These are phyloP conservation scores for Acanthamoeba castellanii DNA, from an alignment of 208 protist species.

Conservation along the genomic window DNA sequence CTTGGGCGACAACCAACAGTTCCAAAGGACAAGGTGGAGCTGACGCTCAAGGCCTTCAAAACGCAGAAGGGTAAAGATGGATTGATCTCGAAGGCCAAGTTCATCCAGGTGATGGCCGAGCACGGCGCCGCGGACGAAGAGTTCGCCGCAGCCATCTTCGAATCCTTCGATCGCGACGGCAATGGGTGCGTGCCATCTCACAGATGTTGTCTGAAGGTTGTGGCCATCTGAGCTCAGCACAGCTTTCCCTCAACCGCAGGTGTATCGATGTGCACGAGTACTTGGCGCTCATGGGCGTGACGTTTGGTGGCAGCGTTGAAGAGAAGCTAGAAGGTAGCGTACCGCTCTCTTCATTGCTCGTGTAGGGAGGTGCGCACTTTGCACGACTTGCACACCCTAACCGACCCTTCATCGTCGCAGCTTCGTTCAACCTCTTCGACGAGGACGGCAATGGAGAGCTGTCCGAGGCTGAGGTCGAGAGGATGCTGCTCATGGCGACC, in stretches of 20 bases:
- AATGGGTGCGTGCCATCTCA: not conserved
- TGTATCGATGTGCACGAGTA: constrained; percentile 16
- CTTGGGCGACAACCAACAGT: not conserved
- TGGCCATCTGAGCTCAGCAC: not conserved
- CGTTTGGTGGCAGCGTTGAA: not conserved
- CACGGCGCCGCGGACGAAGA: constrained; percentile 9
- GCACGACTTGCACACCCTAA: not conserved
- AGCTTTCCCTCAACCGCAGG: not conserved
- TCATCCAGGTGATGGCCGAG: constrained; percentile 16
- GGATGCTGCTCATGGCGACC: constrained; percentile 24
- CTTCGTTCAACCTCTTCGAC: not conserved
- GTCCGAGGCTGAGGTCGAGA: not conserved
- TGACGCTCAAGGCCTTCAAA: constrained; percentile 30
- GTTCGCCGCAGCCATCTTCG: constrained; percentile 14
- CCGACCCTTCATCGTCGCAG: not conserved
- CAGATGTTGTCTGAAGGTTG: not conserved
- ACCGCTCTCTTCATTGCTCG: not conserved
- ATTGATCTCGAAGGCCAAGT: not conserved
- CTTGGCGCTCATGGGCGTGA: constrained; percentile 9
- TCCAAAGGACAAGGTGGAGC: constrained; percentile 6
- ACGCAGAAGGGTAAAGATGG: constrained; percentile 30
- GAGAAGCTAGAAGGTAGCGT: not conserved
- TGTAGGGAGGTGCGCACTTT: not conserved
- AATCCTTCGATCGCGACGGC: not conserved
- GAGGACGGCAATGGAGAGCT: not conserved